Base-by-base conservation (phyloP, 108 stramenopile genomes). In the Discostella stelligeroides region DNA sequence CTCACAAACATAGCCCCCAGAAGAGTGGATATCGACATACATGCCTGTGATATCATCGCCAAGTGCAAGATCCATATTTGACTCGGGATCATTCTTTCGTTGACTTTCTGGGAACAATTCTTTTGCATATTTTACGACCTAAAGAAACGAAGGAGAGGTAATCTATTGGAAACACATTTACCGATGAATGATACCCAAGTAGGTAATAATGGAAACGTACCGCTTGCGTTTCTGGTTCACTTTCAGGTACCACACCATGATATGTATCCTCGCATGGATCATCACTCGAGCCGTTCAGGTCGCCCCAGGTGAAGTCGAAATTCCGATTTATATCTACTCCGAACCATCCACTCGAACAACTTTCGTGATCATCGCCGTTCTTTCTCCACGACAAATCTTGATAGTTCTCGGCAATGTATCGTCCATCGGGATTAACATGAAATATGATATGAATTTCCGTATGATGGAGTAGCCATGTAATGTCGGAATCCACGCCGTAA, bases 241-340 rank as follows among this genome's bases (percentile, higher is more conserved):
- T 79, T 12, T 40, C 55, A 0, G 88, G 57, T 17, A 14, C 53
- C 12, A 40, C 34, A 11, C 88, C 88, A 50, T 72, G 60, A 39
- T 79, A 83, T 6, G 46, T 43, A 5, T 74, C 53, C 28, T 14
- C 20, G 42, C 88, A 88, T 11, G 80, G 60, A 39, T 77, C 48
- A 20, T 51, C 27, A 13, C 58, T 63, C 0, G 80, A 62, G n/a
- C 85, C 88, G 38, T 39, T 27, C 10, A 57, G 27, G 10, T 58
- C 60, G 0, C 88, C 85, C 88, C 88, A 88, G 43, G 61, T 48
- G 37, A 84, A 85, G 41, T 76, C 82, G 54, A 64, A 88, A 30
- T 88, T 88, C 9, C 88, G 47, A 17, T 88, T 88, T 30, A 88
- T 47, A 55, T 88, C 87, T 18, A 86, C 85, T 2, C 87, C 87